Conservation (phyloP, 805 yeast genomes). For the Lachancea nothofagi region DNA sequence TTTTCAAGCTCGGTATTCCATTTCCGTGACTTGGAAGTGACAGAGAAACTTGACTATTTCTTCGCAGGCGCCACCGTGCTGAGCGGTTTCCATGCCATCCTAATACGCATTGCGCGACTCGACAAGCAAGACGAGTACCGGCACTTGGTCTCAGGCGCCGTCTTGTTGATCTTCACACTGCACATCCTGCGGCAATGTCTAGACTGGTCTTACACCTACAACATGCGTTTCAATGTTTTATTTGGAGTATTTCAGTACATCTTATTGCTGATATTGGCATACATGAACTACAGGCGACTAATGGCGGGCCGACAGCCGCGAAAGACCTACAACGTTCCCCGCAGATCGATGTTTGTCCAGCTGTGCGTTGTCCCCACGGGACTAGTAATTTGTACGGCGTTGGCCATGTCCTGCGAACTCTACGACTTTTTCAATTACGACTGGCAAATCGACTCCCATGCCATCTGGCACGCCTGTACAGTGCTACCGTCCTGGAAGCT, state of each 20-base stretch:
- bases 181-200: slow-evolving; percentile 63
- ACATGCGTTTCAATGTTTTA: slow-evolving; percentile 82
- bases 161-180: slow-evolving; percentile 46
- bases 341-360: slow-evolving; percentile 13
- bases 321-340: slow-evolving; percentile 4
- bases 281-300: slow-evolving; percentile 28
- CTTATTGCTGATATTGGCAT: slow-evolving; percentile 29
- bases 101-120: slow-evolving; percentile 54
- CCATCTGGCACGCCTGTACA: slow-evolving; percentile 89
- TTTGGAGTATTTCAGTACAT: slow-evolving; percentile 74
- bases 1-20: slow-evolving; percentile 79
- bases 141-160: slow-evolving; percentile 35
- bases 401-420: slow-evolving; percentile 85
- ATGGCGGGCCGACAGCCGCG: slow-evolving; percentile 9
- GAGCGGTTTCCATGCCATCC: slow-evolving; percentile 67
- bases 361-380: slow-evolving; percentile 44
- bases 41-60: slow-evolving; percentile 86
- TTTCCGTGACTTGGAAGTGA: slow-evolving; percentile 67
- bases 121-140: slow-evolving; percentile 39
- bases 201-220: slow-evolving; percentile 89
- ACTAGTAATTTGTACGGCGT: slow-evolving; percentile 46
- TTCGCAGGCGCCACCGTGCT: slow-evolving; percentile 88
- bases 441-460: slow-evolving; percentile 81
- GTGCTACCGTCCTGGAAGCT: slow-evolving; percentile 72
- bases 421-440: slow-evolving; percentile 78